A percentile compares a stretch with the other conserved stretches of the same genome.
Conservation (phyloP, 495 filamentous ascomycete species). For the Trichoderma gamsii region DNA sequence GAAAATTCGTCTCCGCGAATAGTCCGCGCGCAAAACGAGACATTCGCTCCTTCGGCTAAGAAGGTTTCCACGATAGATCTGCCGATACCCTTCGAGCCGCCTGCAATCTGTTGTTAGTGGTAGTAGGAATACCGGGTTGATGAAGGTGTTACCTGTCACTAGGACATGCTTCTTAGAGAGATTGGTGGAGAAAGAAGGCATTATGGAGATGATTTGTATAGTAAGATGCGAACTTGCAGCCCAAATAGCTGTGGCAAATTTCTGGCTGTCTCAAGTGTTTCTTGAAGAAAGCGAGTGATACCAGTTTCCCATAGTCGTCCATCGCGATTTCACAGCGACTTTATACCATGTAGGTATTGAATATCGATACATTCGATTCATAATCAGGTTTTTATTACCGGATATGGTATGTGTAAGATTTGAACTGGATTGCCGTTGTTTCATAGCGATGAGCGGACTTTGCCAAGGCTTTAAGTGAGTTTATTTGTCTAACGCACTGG, state of each 20-base stretch:
- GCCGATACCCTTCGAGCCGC: not conserved
- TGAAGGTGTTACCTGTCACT: not conserved
- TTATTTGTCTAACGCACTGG: not conserved
- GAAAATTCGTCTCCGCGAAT: not conserved
- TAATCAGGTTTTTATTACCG: not conserved
- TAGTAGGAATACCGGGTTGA: not conserved
- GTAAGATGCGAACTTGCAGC: not conserved
- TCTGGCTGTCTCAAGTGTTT: not conserved
- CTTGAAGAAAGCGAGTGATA: no score
- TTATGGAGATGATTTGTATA: not conserved
- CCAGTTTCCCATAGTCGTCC: no score
- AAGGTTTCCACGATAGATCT: not conserved
- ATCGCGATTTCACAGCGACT: no score
- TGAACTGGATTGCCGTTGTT: not conserved
- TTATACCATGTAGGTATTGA: not conserved
- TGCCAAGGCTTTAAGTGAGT: not conserved
- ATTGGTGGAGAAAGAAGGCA: not conserved
- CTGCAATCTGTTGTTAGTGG: not conserved
- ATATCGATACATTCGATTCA: not conserved
- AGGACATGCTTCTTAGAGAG: not conserved
- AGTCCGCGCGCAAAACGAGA: not conserved
- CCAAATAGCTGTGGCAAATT: not conserved
- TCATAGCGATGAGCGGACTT: not conserved
- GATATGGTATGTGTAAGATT: not conserved
- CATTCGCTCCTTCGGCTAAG: not conserved